Percentiles rank a stretch among this genome's conserved stretches.
Conservation (phyloP, 352 stramenopile genomes). For the Peronospora belbahrii region DNA sequence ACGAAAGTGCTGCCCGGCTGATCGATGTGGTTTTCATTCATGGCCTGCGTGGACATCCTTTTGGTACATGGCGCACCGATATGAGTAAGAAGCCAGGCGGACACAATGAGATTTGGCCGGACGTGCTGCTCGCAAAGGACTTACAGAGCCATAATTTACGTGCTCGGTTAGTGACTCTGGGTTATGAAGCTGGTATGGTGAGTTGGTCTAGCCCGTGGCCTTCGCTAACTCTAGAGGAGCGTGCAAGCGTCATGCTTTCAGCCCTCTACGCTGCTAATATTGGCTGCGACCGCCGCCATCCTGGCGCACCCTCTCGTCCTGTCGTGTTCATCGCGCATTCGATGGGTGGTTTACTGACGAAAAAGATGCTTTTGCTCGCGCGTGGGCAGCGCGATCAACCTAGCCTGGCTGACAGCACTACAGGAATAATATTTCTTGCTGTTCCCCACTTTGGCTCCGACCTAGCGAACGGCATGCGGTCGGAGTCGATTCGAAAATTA, state of each 20-base stretch:
- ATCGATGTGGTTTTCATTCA: constrained; percentile 83
- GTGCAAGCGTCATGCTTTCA: constrained; percentile 60
- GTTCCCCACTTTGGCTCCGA: constrained; percentile 83
- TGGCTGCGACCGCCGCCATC: constrained; percentile 21
- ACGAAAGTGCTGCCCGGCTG: constrained; percentile 3
- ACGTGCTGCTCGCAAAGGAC: constrained; percentile 54
- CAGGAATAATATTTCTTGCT: constrained; percentile 67
- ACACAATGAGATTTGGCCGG: constrained; percentile 66
- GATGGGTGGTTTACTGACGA: constrained; percentile 81
- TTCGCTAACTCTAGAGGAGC: constrained; percentile 70
- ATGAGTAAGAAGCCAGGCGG: constrained; percentile 53
- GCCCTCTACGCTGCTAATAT: constrained; percentile 65
- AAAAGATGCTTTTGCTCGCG: constrained; percentile 72
- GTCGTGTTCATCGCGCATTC: constrained; percentile 85
- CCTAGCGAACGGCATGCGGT: constrained; percentile 53
- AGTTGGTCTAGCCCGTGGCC: constrained; percentile 83
- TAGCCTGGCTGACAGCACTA: constrained; percentile 34
- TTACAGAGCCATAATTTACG: constrained; percentile 34
- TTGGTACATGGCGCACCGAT: constrained; percentile 74
- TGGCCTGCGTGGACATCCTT: constrained; percentile 70
- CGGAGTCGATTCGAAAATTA: constrained; percentile 55
- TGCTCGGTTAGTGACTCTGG: constrained; percentile 62
- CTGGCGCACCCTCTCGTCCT: constrained; percentile 18
- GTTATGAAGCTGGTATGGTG: constrained; percentile 78
- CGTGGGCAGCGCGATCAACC: constrained; percentile 21